Percentiles rank a stretch among this genome's conserved stretches.
These are phyloP conservation scores for Diatrype stigma DNA, from an alignment of 2,329 filamentous ascomycete genomes.

Conservation along the genomic window DNA sequence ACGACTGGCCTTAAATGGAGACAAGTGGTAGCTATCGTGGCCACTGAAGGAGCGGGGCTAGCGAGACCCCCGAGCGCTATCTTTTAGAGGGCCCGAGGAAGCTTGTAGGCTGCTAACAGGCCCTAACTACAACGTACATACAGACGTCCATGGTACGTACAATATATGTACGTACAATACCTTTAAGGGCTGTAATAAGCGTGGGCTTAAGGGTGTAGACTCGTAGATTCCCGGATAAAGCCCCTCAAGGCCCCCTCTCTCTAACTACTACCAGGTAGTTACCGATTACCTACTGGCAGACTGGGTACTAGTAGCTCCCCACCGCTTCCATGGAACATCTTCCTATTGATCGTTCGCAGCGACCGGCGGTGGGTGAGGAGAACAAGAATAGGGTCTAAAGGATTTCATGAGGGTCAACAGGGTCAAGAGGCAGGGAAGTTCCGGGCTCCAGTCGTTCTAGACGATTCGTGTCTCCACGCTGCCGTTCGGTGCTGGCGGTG, in stretches of 20 bases:
- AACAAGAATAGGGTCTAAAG: not conserved
- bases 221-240: no score
- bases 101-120: not conserved
- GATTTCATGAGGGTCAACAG: not conserved
- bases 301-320: no score
- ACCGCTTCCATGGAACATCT: not conserved
- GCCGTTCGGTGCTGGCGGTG: no score
- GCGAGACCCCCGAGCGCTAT: not conserved
- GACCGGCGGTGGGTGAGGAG: not conserved
- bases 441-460: not conserved
- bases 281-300: no score
- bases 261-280: no score
- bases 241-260: no score
- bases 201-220: no score
- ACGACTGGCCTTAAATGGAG: constrained; percentile 21
- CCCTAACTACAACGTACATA: no score
- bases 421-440: no score
- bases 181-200: no score
- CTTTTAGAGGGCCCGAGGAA: not conserved
- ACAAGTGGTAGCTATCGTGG: constrained; percentile 26
- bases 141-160: no score
- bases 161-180: no score
- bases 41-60: constrained; percentile 2
- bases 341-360: not conserved
- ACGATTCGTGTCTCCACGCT: not conserved